Conservation (phyloP, 1,284 basidiomycete species). For the Puccinia polysora region DNA sequence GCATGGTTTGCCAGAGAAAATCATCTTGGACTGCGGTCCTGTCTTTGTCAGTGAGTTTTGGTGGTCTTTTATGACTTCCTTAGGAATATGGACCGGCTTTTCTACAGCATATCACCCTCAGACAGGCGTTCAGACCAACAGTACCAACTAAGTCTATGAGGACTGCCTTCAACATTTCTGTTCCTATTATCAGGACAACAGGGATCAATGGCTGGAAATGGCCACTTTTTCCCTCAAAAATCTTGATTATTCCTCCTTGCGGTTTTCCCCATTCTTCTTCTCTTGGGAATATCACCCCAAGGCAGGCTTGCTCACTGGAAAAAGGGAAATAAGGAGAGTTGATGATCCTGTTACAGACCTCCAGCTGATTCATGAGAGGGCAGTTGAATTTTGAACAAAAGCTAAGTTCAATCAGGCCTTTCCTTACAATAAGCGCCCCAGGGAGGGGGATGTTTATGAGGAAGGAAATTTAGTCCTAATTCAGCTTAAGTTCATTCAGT, state of each 20-base stretch:
- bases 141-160: constrained; percentile 8
- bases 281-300: constrained; percentile 54
- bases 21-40: constrained; percentile 4
- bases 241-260: constrained; percentile 49
- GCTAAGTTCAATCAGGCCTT: background rate
- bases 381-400: background rate
- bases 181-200: constrained; percentile 46
- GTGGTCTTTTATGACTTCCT: background rate
- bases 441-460: no score
- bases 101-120: constrained; percentile 30
- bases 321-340: constrained; percentile 4
- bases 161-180: constrained; percentile 46
- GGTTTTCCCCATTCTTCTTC: constrained; percentile 55
- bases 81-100: background rate
- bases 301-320: constrained; percentile 31
- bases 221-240: constrained; percentile 54
- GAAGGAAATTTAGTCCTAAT: no score
- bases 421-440: no score
- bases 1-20: constrained; percentile 19
- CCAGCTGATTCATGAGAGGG: background rate
- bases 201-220: constrained; percentile 47
- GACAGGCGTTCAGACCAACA: constrained; percentile 4
- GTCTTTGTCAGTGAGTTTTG: constrained; percentile 6
- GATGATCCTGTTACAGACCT: background rate
- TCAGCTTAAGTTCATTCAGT: no score